phyloP scores from a whole-genome alignment of 176 grass and related monocot species.

The Oryza brachyantha region DNA sequence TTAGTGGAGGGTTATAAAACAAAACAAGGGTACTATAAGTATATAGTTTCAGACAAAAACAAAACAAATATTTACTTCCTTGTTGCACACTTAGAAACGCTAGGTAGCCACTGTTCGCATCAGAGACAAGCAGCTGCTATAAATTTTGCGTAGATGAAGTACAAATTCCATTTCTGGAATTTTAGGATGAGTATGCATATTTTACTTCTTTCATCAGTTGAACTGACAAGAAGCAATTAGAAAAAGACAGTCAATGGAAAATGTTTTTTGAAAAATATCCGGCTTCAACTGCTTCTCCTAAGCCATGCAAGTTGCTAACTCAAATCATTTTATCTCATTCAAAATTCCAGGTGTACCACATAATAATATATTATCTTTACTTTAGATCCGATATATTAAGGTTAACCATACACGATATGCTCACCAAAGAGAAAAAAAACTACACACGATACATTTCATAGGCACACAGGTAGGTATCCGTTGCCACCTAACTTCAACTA shows the following conservation, averaged over 20 bases:
- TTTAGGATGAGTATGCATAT: not conserved
- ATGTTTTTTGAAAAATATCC: not conserved
- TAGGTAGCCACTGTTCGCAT: too few relatives aligned
- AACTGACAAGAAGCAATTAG: not conserved
- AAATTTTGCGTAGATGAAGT: too few relatives aligned
- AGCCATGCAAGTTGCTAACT: not conserved
- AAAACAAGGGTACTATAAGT: too few relatives aligned
- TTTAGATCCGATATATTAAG: not conserved
- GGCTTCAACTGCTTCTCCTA: not conserved
- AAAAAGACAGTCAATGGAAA: not conserved
- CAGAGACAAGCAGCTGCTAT: too few relatives aligned
- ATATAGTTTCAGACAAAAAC: too few relatives aligned
- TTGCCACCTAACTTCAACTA: constrained; percentile 43
- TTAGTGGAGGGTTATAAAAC: too few relatives aligned
- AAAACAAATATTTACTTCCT: too few relatives aligned
- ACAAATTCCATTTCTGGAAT: too few relatives aligned
- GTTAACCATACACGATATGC: constrained; percentile 10
- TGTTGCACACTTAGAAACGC: too few relatives aligned
- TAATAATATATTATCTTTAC: not conserved
- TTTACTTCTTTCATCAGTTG: not conserved
- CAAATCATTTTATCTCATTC: not conserved
- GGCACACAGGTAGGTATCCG: constrained; percentile 9
- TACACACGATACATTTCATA: not conserved
- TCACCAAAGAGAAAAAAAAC: not conserved
- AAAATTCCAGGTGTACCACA: not conserved